A percentile compares a stretch with the other conserved stretches of the same genome.
phyloP scores from a whole-genome alignment of 305 asterid genomes.

The Coffea humblotiana region DNA sequence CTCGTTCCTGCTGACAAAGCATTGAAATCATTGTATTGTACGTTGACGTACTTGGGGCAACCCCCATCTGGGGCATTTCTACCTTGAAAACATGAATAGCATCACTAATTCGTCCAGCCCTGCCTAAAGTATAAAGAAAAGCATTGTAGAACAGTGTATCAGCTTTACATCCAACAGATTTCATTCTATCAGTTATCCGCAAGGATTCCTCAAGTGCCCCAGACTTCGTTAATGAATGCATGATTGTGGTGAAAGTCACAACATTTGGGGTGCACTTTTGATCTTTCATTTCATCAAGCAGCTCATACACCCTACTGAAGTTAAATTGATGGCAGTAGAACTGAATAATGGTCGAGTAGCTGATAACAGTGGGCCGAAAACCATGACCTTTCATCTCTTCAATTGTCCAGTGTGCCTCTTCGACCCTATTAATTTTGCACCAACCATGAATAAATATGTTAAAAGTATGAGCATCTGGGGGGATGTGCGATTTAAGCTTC shows the following conservation, averaged over 20 bases:
- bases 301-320: slow-evolving; percentile 54
- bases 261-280: slow-evolving; percentile 68
- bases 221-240: slow-evolving; percentile 61
- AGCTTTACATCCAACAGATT: slow-evolving; percentile 52
- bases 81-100: slow-evolving; percentile 52
- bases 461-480: slow-evolving; percentile 73
- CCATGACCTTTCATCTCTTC: slow-evolving; percentile 89
- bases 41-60: slow-evolving; percentile 67
- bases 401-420: slow-evolving; percentile 92
- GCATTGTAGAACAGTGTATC: slow-evolving; percentile 72
- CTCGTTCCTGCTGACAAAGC: slow-evolving; percentile 71
- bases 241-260: slow-evolving; percentile 74
- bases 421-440: slow-evolving; percentile 80
- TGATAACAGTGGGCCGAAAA: slow-evolving; percentile 69
- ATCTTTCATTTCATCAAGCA: slow-evolving; percentile 78
- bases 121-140: slow-evolving; percentile 64
- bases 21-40: slow-evolving; percentile 83
- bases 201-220: slow-evolving; percentile 43
- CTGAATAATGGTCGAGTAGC: slow-evolving; percentile 75
- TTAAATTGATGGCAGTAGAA: slow-evolving; percentile 56
- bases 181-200: slow-evolving; percentile 37
- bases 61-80: slow-evolving; percentile 55
- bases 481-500: slow-evolving; percentile 58
- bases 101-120: slow-evolving; percentile 47
- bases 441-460: slow-evolving; percentile 88